Conservation (phyloP, 2,329 filamentous ascomycete species). For the Sphaerulina musiva region DNA sequence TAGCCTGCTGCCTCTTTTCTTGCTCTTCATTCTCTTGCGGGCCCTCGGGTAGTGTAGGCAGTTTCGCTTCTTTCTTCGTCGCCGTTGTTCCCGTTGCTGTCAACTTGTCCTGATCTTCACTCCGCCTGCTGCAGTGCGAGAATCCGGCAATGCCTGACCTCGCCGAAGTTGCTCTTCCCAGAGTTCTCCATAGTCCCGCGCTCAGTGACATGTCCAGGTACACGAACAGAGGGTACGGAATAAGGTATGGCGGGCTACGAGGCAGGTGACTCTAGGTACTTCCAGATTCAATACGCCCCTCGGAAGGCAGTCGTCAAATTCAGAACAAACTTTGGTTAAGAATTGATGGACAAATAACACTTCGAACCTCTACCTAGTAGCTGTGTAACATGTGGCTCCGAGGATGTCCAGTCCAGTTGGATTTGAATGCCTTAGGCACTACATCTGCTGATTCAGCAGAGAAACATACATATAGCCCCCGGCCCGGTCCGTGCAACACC, state of each 20-base stretch:
- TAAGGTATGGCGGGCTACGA: neutral
- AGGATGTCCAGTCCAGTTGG: too few relatives aligned
- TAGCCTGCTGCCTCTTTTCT: slow-evolving; percentile 5
- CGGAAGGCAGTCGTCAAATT: neutral
- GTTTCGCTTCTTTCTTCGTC: slow-evolving; percentile 1
- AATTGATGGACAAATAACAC: too few relatives aligned
- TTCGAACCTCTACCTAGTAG: too few relatives aligned
- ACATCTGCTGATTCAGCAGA: too few relatives aligned
- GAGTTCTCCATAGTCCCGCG: slow-evolving; percentile 3
- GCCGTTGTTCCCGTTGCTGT: neutral
- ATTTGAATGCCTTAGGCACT: too few relatives aligned
- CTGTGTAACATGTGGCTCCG: too few relatives aligned
- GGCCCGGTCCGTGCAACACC: too few relatives aligned
- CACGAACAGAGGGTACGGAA: neutral
- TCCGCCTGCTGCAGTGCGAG: slow-evolving; percentile 4
- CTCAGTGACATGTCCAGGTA: slow-evolving; percentile 4
- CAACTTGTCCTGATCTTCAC: neutral
- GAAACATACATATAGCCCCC: too few relatives aligned
- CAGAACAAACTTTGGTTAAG: neutral
- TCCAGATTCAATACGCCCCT: too few relatives aligned
- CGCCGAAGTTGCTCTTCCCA: slow-evolving; percentile 2
- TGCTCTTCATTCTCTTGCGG: slow-evolving; percentile 2
- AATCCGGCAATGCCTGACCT: slow-evolving; percentile 4
- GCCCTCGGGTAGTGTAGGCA: neutral
- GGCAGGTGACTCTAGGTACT: too few relatives aligned